Base-by-base conservation (phyloP, 495 filamentous ascomycete genomes). In the Neurospora intermedia region DNA sequence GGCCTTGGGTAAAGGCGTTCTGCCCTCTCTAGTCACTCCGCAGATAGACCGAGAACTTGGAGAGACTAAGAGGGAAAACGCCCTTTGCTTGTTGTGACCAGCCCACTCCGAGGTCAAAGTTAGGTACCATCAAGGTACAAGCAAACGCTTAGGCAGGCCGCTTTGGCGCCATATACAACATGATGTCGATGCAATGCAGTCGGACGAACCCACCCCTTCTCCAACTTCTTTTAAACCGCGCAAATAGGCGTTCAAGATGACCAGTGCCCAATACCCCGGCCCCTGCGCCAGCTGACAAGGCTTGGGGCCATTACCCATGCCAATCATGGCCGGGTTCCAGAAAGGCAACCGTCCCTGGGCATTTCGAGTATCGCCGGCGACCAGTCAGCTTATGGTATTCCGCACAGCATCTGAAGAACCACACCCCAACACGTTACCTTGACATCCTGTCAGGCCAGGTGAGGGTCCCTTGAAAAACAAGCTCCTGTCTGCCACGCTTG, bases 141-240 rank as follows among this genome's bases (percentile, higher is more conserved):
- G 27, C 27, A 66, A 66, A 35, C 15, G 15, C 13, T 38, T 66
- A 35, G 54, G 15, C 27, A 66, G 31, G 54, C 54, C 27, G 54
- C 27, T 66, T 27, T 66, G 54, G 54, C 54, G 54, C 27, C 15
- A 31, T 31, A 27, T 66, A 66, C 54, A 62, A 35, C 54, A 66
- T 35, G 3, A 62, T 16, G 27, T 62, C 15, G 23, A 62, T 66
- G 54, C 27, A 72, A 70, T 31, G 59, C 18, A 20, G 70, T 73
- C 75, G 66, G 46, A 3, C 38, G 71, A 80, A 66, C 73, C 77
- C 74, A 76, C 78, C 72, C 27, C 62, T 74, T 74, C 72, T 74
- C 74, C 74, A 73, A 74, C 42, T 70, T 35, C 54, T 71, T 78
- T 80, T 74, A 71, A 80, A 71, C 79, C 77, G 79, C 79, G 72